Evolutionary conservation across 306 rosid genomes (phyloP), one percentile per base, ranked within the genome.

Genomic region (Acacia melanoxylon): DNA sequence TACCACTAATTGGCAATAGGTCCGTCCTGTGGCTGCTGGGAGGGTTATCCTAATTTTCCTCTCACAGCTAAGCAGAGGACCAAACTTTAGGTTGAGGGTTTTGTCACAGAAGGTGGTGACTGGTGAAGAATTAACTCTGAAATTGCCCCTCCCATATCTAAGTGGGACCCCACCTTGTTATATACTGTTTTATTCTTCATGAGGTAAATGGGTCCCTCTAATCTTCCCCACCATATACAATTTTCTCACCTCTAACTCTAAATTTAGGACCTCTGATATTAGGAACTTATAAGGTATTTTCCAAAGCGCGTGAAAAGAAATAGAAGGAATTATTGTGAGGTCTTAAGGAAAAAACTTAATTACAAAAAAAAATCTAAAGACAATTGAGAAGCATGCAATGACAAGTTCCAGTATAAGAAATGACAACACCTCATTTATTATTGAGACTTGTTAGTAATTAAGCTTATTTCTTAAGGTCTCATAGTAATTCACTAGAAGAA

Each of bases 201-300:
- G 83, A 73, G 78, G 86, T 72, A 73, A 67, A 67, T 68, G 88
- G 91, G 91, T 69, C 91, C 90, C 76, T 69, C 20, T 77, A 65
- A 76, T 29, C 67, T 76, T 84, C 85, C 56, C 59, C 31, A 70
- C 44, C 76, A 48, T 61, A 76, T 76, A 45, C 75, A 69, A 78
- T 61, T 58, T 22, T 58, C 65, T 20, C 65, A 58, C 65, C 65
- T n/a, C 65, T 8, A 61, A 25, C 35, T 11, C 35, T 4, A 11
- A 25, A 61, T 61, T n/a, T 25, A 25, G 14, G 8, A 1, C 7
- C 31, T 10, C 15, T 58, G 10, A n/a, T 3, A 22, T 59, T 24
- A 6, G 29, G 10, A 22, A 22, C 63, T 10, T 22, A 29, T 9
- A 58, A 22, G 29, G 29, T 58, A 22, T 58, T 59, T 22, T 22